Percentiles rank a stretch among this genome's conserved stretches.
Conservation (phyloP, 2,329 filamentous ascomycete genomes). For the Karstenula rhodostoma region DNA sequence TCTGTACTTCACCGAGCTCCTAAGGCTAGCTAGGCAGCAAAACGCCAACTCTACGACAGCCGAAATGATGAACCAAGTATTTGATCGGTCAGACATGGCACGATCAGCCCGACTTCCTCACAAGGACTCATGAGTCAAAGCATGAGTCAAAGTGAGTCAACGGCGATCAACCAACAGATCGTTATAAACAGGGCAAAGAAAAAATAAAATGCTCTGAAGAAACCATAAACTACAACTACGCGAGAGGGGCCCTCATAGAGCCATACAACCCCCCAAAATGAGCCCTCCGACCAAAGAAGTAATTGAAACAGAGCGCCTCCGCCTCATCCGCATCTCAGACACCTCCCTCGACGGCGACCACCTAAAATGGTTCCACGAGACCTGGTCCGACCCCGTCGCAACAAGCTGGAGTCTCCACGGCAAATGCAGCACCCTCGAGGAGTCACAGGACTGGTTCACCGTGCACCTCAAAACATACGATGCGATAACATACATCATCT, state of each 20-base stretch:
- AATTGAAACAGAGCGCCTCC: constrained; percentile 32
- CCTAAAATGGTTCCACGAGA: constrained; percentile 38
- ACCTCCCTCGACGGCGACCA: constrained; percentile 29
- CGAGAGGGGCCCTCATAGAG: not conserved
- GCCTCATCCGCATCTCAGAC: constrained; percentile 34
- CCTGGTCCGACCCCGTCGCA: constrained; percentile 30
- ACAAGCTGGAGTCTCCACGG: constrained; percentile 41
- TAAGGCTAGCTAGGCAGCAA: not conserved
- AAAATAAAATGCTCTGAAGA: not conserved
- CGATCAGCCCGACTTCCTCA: not conserved
- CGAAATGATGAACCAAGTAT: not conserved
- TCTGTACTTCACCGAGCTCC: not conserved
- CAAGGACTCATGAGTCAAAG: constrained; percentile 1
- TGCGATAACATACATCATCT: constrained; percentile 27
- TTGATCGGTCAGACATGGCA: not conserved
- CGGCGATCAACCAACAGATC: not conserved
- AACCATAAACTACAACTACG: not conserved
- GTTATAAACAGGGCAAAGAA: not conserved
- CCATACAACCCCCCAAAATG: not conserved
- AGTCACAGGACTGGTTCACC: constrained; percentile 32
- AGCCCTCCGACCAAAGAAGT: not conserved
- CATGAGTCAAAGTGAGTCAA: not conserved
- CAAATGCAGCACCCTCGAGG: constrained; percentile 22
- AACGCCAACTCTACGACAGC: not conserved
- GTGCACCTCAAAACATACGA: constrained; percentile 21